Base-by-base conservation (phyloP, 2,329 filamentous ascomycete species). In the Aspergillus jensenii region DNA sequence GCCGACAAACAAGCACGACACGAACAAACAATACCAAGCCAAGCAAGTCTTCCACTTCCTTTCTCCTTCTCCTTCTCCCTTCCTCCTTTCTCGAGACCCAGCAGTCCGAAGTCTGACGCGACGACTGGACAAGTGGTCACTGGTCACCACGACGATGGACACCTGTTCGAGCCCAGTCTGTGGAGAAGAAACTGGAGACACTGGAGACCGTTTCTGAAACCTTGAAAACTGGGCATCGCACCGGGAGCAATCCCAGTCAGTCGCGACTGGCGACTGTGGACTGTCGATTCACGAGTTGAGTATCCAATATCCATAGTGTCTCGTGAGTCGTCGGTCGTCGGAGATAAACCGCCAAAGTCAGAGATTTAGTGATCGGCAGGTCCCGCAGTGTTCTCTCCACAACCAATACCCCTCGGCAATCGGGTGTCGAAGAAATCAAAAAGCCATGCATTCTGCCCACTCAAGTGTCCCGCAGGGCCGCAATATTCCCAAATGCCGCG, bases 321-420 rank as follows among this genome's bases (percentile, higher is more conserved):
- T 25, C 23, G 23, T 25, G 6, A 25, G 23, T 31, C 27, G 9
- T 31, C 27, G 15, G 27, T 15, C n/a, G 23, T 46, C 45, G 27
- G 46, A 49, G 15, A 11, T 17, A 49, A 37, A 21, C 46, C 46
- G 46, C 31, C 31, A 37, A 31, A 49, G 27, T 53, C 25, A 31
- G 27, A 37, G 27, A 45, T 46, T 46, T n/a, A 39, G 25, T 46
- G 51, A 53, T 53, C 51, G 51, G 51, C 51, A 45, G 43, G 51
- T 25, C 51, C 51, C 41, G 43, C 51, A 23, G 12, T 35, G 12
- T 39, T 25, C 19, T 19, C 19, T 39, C 41, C 41, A 17, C 27
- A 23, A 17, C 50, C 50, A 52, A 52, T 45, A 17, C 33, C 14
- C 40, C 50, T 52, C 45, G 45, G 45, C 45, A 48, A 35, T 35